Percentiles rank a stretch among this genome's conserved stretches.
Evolutionary conservation across 768 basidiomycete genomes (phyloP).

Genomic region (Macrocybe gigantea): DNA sequence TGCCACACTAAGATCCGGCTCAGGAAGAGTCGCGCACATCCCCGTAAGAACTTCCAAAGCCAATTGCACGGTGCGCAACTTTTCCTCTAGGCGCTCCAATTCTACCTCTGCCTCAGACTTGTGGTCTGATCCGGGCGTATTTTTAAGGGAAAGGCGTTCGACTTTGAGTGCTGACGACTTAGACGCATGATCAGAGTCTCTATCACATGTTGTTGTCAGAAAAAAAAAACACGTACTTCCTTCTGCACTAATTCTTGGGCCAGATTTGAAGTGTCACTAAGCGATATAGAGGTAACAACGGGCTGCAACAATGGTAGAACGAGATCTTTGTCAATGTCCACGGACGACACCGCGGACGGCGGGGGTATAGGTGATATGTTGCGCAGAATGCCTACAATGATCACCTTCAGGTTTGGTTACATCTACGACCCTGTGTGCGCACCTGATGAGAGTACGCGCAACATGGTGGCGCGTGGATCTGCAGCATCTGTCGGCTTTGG

Average conservation of each 20-base stretch:
- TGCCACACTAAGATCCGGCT: conserved; percentile 45
- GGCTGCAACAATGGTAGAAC: conserved; percentile 67
- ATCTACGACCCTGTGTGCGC: conserved; percentile 10
- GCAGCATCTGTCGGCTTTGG: conserved; percentile 34
- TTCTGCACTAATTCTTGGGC: conserved; percentile 47
- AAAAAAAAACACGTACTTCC: conserved; percentile 33
- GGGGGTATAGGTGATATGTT: conserved; percentile 75
- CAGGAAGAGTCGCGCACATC: conserved; percentile 82
- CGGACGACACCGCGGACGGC: conserved; percentile 50
- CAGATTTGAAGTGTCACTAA: conserved; percentile 40
- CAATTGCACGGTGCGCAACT: conserved; percentile 68
- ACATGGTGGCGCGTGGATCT: conserved; percentile 43
- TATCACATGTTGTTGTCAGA: not conserved
- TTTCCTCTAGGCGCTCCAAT: conserved; percentile 67
- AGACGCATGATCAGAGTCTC: not conserved
- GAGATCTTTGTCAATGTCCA: conserved; percentile 69
- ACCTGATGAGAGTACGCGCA: conserved; percentile 74
- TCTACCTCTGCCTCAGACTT: conserved; percentile 62
- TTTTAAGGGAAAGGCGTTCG: conserved; percentile 55
- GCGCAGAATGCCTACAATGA: conserved; percentile 55
- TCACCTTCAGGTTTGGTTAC: not conserved
- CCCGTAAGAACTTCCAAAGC: conserved; percentile 88
- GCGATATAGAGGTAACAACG: conserved; percentile 52
- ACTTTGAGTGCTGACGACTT: conserved; percentile 46
- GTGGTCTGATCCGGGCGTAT: conserved; percentile 72